Base-by-base conservation (phyloP, 164 flowering plant species). In the Macadamia tetraphylla region DNA sequence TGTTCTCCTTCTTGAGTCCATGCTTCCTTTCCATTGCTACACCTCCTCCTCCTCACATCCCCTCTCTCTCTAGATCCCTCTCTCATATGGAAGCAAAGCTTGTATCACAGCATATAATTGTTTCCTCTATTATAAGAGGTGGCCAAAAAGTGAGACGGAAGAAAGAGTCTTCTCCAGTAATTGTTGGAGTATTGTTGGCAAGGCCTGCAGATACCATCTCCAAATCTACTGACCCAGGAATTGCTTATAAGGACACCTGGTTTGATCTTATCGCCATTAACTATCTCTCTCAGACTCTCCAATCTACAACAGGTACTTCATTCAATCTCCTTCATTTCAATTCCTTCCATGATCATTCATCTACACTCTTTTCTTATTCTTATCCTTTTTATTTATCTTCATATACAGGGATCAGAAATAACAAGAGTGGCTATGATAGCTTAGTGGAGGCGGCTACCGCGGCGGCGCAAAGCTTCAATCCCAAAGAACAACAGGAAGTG, bases 401-500 rank as follows among this genome's bases (percentile, higher is more conserved):
- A 51, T 66, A 49, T 72, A 35, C 75, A 93, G 96, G 96, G 49
- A 29, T 81, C 17, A 80, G 67, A 59, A 88, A 72, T 77, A 69
- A 29, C 13, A 85, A 83, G 81, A 74, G 62, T 2, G 97, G 94
- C 0, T 95, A 89, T 63, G 92, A 86, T 11, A 79, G 96, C 75
- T 76, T 92, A 74, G 84, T 91, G 62, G 94, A 90, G 71, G 87
- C 90, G 14, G 80, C 94, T 4, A 60, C 68, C 9, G 76, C 42
- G 51, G 82, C 77, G 44, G 66, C 76, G 0, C 62, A 23, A 64
- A 81, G 72, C 35, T 87, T 80, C 65, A 67, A 70, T 67, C 78
- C 86, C 0, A 62, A 29, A 3, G 71, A 81, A 61, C 98, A 95
- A 52, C 82, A 81, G 14, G 76, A 86, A 51, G 62, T 92, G 32